Conservation (phyloP, 306 rosid genomes). For the Oemleria cerasiformis region DNA sequence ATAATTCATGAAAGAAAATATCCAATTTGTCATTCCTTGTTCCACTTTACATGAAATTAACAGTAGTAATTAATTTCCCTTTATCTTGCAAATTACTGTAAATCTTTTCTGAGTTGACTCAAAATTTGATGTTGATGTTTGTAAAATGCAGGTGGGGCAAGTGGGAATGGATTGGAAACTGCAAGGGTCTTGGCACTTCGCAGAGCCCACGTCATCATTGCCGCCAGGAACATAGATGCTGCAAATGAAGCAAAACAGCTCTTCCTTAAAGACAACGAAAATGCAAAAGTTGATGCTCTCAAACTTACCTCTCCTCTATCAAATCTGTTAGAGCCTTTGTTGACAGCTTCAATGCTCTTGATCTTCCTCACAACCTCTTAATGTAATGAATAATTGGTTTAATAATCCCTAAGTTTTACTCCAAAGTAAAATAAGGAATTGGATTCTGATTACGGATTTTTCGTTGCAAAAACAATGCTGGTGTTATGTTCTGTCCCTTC, state of each 20-base stretch:
- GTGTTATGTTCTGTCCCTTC: constrained; percentile 94
- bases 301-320: constrained; percentile 64
- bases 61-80: not conserved
- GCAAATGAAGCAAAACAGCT: constrained; percentile 64
- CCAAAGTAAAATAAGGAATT: no score
- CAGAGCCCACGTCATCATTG: constrained; percentile 67
- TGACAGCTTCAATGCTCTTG: constrained; percentile 55
- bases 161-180: constrained; percentile 92
- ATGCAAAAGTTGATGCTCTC: constrained; percentile 59
- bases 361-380: constrained; percentile 82
- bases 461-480: constrained; percentile 88
- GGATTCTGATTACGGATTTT: no score
- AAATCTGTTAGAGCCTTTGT: constrained; percentile 64
- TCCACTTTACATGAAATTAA: not conserved
- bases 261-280: constrained; percentile 38
- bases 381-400: constrained; percentile 42
- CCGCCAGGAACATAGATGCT: constrained; percentile 69
- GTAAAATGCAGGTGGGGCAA: constrained; percentile 70
- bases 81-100: not conserved
- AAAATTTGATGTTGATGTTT: not conserved
- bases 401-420: no score
- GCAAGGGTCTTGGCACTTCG: constrained; percentile 68
- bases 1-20: no score
- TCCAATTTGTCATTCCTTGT: no score
- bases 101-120: not conserved